Base-by-base conservation (phyloP, 306 rosid species). In the Benincasa hispida region DNA sequence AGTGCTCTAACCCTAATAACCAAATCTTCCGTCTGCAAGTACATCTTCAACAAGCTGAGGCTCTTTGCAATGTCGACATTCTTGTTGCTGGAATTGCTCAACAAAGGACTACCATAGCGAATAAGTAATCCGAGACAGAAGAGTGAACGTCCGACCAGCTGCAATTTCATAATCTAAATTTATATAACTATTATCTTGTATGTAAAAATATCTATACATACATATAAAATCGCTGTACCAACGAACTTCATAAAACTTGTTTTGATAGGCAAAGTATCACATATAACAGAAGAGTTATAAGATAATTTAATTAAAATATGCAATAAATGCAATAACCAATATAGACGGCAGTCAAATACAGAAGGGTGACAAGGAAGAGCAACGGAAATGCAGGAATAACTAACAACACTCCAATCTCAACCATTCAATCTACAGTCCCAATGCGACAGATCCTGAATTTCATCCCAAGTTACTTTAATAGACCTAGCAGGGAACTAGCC, bases 101-200 rank as follows among this genome's bases (percentile, higher is more conserved):
- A 80, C 85, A 94, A 86, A 67, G 84, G 72, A 77, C 85, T 87
- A 51, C 99, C 99, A 72, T 92, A 94, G 10, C 99, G 99, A 82
- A 94, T 88, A 75, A 94, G 99, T 76, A 80, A 85, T 75, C 99
- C 99, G 35, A 94, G 88, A 82, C 96, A 92, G 82, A 92, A 94
- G 80, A 94, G 97, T 70, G 99, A 94, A 39, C 99, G 89, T 56
- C 92, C 97, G 13, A 88, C 91, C 73, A 61, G 90, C 99, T 94
- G 95, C 59, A 83, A 79, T 82, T 21, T 63, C 63, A 81, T 78
- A 80, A 69, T 81, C 58, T 75, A 81, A 76, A 22, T 24, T 34
- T 32, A 70, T 42, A 21, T 12, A 28, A 55, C 28, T 73, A 37
- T 25, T 53, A 45, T 45, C 50, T 45, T 45, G 50, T 45, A 45